Evolutionary conservation across 2,329 filamentous ascomycete species (phyloP).

Genomic region (Fusarium armeniacum): DNA sequence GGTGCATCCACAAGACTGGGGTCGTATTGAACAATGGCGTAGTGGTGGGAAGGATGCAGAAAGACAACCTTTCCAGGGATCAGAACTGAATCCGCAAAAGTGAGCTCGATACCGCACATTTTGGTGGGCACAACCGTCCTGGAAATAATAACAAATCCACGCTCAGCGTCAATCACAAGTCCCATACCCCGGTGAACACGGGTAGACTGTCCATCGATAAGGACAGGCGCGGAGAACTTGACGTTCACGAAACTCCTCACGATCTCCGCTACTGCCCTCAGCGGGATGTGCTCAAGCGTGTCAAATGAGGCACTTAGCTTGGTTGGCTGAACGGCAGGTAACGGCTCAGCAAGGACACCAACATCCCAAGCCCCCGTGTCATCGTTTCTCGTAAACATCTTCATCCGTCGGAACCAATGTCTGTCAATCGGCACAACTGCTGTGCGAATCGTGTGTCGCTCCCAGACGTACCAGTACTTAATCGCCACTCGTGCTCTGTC

Average conservation of each 20-base stretch:
- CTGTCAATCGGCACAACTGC: slow-evolving; percentile 92
- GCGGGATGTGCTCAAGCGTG: slow-evolving; percentile 85
- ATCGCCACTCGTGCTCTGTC: slow-evolving; percentile 30
- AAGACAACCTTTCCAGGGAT: slow-evolving; percentile 95
- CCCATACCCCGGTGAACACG: slow-evolving; percentile 93
- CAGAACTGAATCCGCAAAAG: slow-evolving; percentile 96
- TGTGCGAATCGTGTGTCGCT: slow-evolving; percentile 85
- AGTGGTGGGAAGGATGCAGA: slow-evolving; percentile 96
- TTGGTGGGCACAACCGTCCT: slow-evolving; percentile 95
- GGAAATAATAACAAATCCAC: slow-evolving; percentile 93
- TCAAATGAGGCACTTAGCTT: slow-evolving; percentile 90
- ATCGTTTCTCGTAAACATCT: slow-evolving; percentile 91
- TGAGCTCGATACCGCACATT: slow-evolving; percentile 94
- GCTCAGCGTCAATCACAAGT: slow-evolving; percentile 93
- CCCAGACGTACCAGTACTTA: slow-evolving; percentile 31
- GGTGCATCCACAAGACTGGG: slow-evolving; percentile 90
- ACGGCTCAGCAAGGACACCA: slow-evolving; percentile 81
- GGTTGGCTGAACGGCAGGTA: slow-evolving; percentile 79
- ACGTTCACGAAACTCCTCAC: slow-evolving; percentile 95
- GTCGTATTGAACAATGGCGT: slow-evolving; percentile 94
- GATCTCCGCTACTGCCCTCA: slow-evolving; percentile 89
- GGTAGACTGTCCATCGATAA: slow-evolving; percentile 77
- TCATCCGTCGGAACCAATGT: slow-evolving; percentile 96
- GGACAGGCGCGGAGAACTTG: slow-evolving; percentile 90
- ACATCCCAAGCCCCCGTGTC: slow-evolving; percentile 94